Base-by-base conservation (phyloP, 2,329 filamentous ascomycete genomes). In the Aspergillus luchuensis region DNA sequence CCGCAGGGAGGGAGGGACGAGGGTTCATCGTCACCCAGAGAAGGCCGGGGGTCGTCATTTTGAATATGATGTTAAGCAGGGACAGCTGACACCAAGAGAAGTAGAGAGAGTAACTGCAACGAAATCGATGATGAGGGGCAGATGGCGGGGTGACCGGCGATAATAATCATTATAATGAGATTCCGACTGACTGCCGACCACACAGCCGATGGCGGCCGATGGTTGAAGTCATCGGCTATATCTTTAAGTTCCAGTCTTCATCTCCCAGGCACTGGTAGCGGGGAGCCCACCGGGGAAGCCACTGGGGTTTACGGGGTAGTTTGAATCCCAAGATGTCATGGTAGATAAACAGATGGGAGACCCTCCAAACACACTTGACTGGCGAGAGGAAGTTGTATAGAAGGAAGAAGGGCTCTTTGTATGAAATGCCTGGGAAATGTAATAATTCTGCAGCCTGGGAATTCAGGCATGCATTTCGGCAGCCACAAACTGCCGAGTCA, bases 1-100 rank as follows among this genome's bases (percentile, higher is more conserved):
- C 81, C 51, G 84, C 77, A 58, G 88, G 81, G 68, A 92, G 82
- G 66, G 83, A 84, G 59, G 85, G 81, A 74, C 85, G 83, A 69
- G 91, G 91, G 77, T 93, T 88, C 89, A 96, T 96, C 15, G 91
- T 92, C 67, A 96, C 92, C 74, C 89, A 92, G 71, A 96, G 87
- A 70, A 92, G 87, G 61, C 91, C 91, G 8, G 85, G 85, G 57
- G 76, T 80, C 57, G 70, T 68, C 73, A 75, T 75, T 55, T 50
- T 28, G 25, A 28, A 28, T 28, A 28, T 72, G 63, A 21, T 39
- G 10, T 55, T n/a, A 21, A 21, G 19, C 17, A 17, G 13, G 19
- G 13, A 25, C 28, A 13, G 15, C 53, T 15, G 5, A n/a, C 17
- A 45, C 11, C 30, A 21, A 33, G 15, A 28, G 19, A 52, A 30